Conservation (phyloP, 306 rosid genomes). For the Fagus crenata region DNA sequence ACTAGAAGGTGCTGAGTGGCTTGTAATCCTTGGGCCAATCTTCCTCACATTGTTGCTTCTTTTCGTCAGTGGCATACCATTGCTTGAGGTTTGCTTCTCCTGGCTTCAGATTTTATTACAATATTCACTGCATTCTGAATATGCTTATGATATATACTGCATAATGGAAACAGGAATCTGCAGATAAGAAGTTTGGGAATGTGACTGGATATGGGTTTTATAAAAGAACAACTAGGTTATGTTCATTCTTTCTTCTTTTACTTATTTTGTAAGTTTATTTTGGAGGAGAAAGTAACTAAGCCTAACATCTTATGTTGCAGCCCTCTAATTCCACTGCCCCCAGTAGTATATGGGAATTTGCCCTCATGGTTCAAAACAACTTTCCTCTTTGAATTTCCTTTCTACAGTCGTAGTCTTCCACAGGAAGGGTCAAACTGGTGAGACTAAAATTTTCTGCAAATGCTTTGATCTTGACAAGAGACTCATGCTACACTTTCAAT, state of each 20-base stretch:
- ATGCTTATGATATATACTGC: slow-evolving; percentile 22
- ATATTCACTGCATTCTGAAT: slow-evolving; percentile 13
- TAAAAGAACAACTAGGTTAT: slow-evolving; percentile 76
- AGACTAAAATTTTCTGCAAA: slow-evolving; percentile 35
- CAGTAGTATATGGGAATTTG: slow-evolving; percentile 64
- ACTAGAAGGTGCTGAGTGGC: slow-evolving; percentile 81
- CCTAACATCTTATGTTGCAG: slow-evolving; percentile 48
- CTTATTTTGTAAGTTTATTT: slow-evolving; percentile 10
- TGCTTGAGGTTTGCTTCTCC: slow-evolving; percentile 79
- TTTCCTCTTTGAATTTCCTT: slow-evolving; percentile 78
- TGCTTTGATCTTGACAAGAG: slow-evolving; percentile 1
- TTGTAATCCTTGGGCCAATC: slow-evolving; percentile 78
- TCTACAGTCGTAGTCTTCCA: slow-evolving; percentile 72
- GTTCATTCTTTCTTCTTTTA: slow-evolving; percentile 18
- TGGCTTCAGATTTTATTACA: slow-evolving; percentile 26
- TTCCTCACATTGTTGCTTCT: slow-evolving; percentile 89
- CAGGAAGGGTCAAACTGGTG: slow-evolving; percentile 58
- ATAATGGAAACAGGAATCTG: slow-evolving; percentile 66
- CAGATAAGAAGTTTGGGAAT: slow-evolving; percentile 90
- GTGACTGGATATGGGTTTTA: slow-evolving; percentile 61
- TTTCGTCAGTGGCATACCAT: slow-evolving; percentile 87
- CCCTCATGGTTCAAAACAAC: slow-evolving; percentile 71
- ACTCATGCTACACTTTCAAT: not conserved
- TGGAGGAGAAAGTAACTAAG: slow-evolving; percentile 32
- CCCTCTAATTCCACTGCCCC: slow-evolving; percentile 81